Percentiles rank a stretch among this genome's conserved stretches.
These are phyloP conservation scores for Plenodomus biglobosus DNA, from an alignment of 2,329 filamentous ascomycete genomes.

Conservation along the genomic window DNA sequence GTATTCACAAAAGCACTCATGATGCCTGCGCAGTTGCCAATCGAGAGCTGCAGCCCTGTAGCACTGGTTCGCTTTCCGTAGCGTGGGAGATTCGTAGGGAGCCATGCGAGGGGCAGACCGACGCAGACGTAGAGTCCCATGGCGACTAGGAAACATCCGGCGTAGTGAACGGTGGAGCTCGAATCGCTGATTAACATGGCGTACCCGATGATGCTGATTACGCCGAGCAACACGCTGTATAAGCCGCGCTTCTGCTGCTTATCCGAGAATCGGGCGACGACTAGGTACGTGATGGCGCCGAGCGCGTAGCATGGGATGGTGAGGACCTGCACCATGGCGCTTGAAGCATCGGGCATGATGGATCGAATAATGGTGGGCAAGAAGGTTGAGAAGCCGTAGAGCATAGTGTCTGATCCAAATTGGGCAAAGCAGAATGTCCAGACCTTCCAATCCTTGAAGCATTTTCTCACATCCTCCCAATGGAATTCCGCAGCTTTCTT, in stretches of 20 bases:
- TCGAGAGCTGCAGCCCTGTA: slow-evolving; percentile 69
- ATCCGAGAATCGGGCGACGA: slow-evolving; percentile 68
- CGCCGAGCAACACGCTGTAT: slow-evolving; percentile 64
- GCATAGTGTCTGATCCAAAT: slow-evolving; percentile 74
- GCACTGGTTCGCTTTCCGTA: slow-evolving; percentile 76
- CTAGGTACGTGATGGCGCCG: slow-evolving; percentile 69
- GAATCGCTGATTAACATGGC: slow-evolving; percentile 65
- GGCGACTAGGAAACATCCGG: slow-evolving; percentile 75
- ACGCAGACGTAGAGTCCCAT: slow-evolving; percentile 67
- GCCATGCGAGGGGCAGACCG: slow-evolving; percentile 59
- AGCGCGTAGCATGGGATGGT: slow-evolving; percentile 78
- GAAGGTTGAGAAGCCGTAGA: slow-evolving; percentile 78
- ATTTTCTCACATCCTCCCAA: slow-evolving; percentile 65
- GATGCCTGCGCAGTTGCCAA: slow-evolving; percentile 71
- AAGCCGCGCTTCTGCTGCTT: slow-evolving; percentile 65
- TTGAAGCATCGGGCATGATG: slow-evolving; percentile 63
- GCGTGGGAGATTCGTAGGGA: slow-evolving; percentile 68
- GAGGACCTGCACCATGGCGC: slow-evolving; percentile 69
- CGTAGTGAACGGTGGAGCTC: slow-evolving; percentile 67
- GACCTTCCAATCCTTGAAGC: slow-evolving; percentile 74
- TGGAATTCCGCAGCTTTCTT: slow-evolving; percentile 57
- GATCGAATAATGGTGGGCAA: slow-evolving; percentile 75
- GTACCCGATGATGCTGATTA: slow-evolving; percentile 68
- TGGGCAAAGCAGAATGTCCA: slow-evolving; percentile 69
- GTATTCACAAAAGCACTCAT: slow-evolving; percentile 68